These are phyloP conservation scores for Ophiostoma himal-ulmi DNA, from an alignment of 2,329 filamentous ascomycete species.

Conservation along the genomic window DNA sequence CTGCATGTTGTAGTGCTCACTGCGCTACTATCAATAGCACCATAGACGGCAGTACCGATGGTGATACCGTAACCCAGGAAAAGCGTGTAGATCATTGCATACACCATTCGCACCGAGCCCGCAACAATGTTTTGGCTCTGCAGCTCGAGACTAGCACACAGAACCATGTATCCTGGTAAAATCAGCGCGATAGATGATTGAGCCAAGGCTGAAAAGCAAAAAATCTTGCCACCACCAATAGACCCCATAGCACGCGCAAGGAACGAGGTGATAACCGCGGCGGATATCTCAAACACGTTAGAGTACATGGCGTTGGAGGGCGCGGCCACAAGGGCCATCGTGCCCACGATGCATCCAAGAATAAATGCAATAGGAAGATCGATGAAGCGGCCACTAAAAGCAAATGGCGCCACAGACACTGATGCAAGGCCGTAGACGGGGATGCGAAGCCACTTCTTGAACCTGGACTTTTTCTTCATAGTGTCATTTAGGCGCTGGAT, in stretches of 20 bases:
- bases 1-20: conserved; percentile 37
- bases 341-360: conserved; percentile 66
- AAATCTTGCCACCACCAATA: conserved; percentile 50
- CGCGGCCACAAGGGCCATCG: conserved; percentile 67
- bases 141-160: conserved; percentile 53
- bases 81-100: conserved; percentile 67
- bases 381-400: conserved; percentile 68
- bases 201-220: conserved; percentile 66
- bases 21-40: conserved; percentile 52
- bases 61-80: conserved; percentile 69
- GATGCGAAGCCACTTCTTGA: conserved; percentile 50
- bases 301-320: conserved; percentile 61
- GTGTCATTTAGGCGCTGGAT: conserved; percentile 55
- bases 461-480: conserved; percentile 43
- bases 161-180: conserved; percentile 64
- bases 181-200: conserved; percentile 73
- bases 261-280: conserved; percentile 60
- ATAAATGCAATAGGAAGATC: conserved; percentile 73
- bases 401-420: conserved; percentile 70
- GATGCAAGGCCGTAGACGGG: conserved; percentile 70
- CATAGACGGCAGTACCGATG: conserved; percentile 59
- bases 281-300: conserved; percentile 44
- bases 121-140: conserved; percentile 64
- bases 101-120: conserved; percentile 67
- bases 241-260: conserved; percentile 64